These are phyloP conservation scores for Candida maris DNA, from an alignment of 805 yeast genomes.

Conservation along the genomic window DNA sequence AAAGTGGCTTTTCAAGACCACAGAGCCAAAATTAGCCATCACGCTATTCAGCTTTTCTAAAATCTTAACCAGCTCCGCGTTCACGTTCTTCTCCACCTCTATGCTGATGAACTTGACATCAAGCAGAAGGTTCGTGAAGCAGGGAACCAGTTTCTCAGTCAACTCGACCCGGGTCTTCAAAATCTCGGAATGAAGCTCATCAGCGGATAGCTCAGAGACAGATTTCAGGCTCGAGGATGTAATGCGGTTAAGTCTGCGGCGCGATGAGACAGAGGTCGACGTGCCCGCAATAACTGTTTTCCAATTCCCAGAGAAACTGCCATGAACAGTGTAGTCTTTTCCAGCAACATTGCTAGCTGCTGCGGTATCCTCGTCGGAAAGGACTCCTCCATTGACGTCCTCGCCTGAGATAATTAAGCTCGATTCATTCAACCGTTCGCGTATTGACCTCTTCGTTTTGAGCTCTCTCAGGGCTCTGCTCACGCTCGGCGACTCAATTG, in stretches of 20 bases:
- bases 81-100: conserved; percentile 39
- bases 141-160: conserved; percentile 44
- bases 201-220: conserved; percentile 16
- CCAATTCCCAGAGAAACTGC: conserved; percentile 15
- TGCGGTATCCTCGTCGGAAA: conserved; percentile 10
- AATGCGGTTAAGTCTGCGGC: conserved; percentile 3
- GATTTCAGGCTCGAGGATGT: conserved; percentile 13
- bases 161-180: conserved; percentile 21
- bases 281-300: conserved; percentile 22
- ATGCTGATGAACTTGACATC: conserved; percentile 44
- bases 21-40: conserved; percentile 23
- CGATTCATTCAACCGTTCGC: conserved; percentile 8
- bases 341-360: conserved; percentile 5
- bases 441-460: conserved; percentile 16
- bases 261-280: conserved; percentile 14
- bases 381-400: conserved; percentile 1
- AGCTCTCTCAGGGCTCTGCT: conserved; percentile 28
- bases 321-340: conserved; percentile 6
- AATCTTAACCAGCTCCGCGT: conserved; percentile 16
- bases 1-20: conserved; percentile 24
- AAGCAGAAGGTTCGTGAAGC: conserved; percentile 38
- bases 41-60: conserved; percentile 13
- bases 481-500: conserved; percentile 32
- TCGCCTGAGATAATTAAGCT: conserved; percentile 16
- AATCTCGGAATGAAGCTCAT: conserved; percentile 22